These are phyloP conservation scores for Agaricus subrufescens DNA, from an alignment of 768 basidiomycete species.

Conservation along the genomic window DNA sequence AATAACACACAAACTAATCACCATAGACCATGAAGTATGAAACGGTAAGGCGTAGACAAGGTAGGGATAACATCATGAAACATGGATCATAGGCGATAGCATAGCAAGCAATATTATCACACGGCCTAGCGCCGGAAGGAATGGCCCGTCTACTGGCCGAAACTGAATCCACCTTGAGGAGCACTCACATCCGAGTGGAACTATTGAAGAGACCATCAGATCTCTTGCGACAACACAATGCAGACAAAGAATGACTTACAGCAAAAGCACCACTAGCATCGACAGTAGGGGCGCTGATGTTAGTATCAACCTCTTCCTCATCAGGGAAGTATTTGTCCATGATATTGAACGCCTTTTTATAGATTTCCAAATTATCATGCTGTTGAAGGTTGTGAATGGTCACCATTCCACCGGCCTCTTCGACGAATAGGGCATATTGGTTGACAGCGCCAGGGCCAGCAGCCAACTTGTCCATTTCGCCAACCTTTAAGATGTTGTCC, in stretches of 20 bases:
- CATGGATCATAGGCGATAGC: constrained; percentile 5
- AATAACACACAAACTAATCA: constrained; percentile 7
- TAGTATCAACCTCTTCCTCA: constrained; percentile 89
- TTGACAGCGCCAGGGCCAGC: constrained; percentile 81
- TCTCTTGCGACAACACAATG: constrained; percentile 10
- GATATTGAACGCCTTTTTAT: constrained; percentile 99
- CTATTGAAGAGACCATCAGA: constrained; percentile 28
- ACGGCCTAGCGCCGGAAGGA: not conserved
- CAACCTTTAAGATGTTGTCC: constrained; percentile 97
- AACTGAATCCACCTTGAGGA: constrained; percentile 95
- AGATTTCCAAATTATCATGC: constrained; percentile 99
- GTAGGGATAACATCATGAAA: constrained; percentile 5
- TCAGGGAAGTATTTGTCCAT: constrained; percentile 99
- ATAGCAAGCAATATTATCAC: constrained; percentile 12
- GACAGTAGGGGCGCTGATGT: constrained; percentile 70
- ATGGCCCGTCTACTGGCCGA: constrained; percentile 52
- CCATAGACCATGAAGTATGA: not conserved
- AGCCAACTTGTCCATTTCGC: constrained; percentile 88
- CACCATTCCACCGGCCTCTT: constrained; percentile 98
- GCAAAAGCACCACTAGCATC: constrained; percentile 72
- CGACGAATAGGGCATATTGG: constrained; percentile 90
- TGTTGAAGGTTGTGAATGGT: constrained; percentile 99
- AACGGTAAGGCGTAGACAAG: constrained; percentile 2
- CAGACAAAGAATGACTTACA: constrained; percentile 36
- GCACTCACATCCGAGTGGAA: constrained; percentile 84